Percentiles rank a stretch among this genome's conserved stretches.
Evolutionary conservation across 2,329 filamentous ascomycete species (phyloP).

Genomic region (Epichloe coenophiala): DNA sequence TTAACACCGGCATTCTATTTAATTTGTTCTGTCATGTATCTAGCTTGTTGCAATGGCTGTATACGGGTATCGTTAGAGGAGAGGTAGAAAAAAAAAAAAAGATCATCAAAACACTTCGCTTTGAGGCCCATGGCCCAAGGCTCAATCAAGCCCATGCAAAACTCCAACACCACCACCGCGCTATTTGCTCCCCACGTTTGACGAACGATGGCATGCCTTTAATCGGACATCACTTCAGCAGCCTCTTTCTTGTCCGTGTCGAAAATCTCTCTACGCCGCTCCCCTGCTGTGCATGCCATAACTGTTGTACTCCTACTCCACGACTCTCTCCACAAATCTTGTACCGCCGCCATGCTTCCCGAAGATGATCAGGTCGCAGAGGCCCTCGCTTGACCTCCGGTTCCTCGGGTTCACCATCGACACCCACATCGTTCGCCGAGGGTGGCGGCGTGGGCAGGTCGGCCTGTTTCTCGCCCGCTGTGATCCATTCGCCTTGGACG

Average conservation of each 20-base stretch:
- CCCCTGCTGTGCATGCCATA: conserved; percentile 48
- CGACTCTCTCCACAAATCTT: conserved; percentile 49
- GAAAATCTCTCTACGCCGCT: conserved; percentile 49
- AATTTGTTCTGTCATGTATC: background rate
- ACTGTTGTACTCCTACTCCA: conserved; percentile 43
- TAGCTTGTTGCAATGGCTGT: background rate
- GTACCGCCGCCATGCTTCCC: conserved; percentile 59
- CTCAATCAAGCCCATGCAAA: background rate
- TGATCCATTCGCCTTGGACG: conserved; percentile 59
- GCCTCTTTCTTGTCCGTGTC: conserved; percentile 33
- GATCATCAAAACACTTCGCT: no score
- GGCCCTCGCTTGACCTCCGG: conserved; percentile 34
- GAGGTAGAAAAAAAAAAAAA: no score
- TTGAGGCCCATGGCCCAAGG: background rate
- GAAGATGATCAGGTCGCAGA: conserved; percentile 58
- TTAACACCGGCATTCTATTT: no score
- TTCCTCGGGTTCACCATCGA: conserved; percentile 17
- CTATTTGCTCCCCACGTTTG: background rate
- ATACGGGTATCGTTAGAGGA: conserved; percentile 1
- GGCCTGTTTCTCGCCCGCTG: conserved; percentile 43
- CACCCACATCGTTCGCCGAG: conserved; percentile 18
- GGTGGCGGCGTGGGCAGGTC: conserved; percentile 33
- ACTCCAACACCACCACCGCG: background rate
- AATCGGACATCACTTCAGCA: conserved; percentile 33
- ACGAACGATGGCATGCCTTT: background rate